Percentiles rank a stretch among this genome's conserved stretches.
phyloP scores from a whole-genome alignment of 2,329 filamentous ascomycete genomes.

The Colletotrichum sp. region DNA sequence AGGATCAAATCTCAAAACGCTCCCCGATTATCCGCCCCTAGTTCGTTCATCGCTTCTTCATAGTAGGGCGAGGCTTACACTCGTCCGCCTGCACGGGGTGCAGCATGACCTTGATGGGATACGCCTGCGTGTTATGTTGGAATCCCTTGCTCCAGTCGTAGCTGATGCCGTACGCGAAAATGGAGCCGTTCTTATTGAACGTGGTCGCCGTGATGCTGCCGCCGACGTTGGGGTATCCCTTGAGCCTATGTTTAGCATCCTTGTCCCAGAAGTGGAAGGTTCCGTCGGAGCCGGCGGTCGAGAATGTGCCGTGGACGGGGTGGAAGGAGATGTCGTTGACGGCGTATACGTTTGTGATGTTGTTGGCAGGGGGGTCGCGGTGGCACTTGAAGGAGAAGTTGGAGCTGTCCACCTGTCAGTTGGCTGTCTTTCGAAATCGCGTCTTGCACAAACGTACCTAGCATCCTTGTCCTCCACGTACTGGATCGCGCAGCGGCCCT shows the following conservation, averaged over 20 bases:
- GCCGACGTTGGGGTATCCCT: constrained; percentile 84
- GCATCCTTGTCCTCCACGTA: constrained; percentile 97
- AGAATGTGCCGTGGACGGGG: constrained; percentile 96
- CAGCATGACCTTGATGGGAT: constrained; percentile 83
- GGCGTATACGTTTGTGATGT: constrained; percentile 87
- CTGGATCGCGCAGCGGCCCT: constrained; percentile 96
- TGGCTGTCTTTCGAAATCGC: background rate
- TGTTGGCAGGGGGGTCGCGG: constrained; percentile 77
- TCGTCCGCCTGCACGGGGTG: constrained; percentile 73
- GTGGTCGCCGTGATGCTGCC: constrained; percentile 89
- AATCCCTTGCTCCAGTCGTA: constrained; percentile 99
- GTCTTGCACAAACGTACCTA: constrained; percentile 50
- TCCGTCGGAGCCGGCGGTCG: constrained; percentile 91
- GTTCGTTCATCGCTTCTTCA: constrained; percentile 62
- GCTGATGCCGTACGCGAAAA: constrained; percentile 88
- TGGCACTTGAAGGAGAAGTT: constrained; percentile 99
- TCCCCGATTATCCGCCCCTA: background rate
- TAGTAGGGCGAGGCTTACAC: constrained; percentile 65
- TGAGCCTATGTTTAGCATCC: constrained; percentile 85
- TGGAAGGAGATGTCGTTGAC: constrained; percentile 99
- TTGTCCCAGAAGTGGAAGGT: constrained; percentile 99
- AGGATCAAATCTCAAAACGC: background rate
- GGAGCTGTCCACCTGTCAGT: constrained; percentile 55
- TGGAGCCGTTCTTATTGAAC: constrained; percentile 86
- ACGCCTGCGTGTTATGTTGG: constrained; percentile 76